phyloP scores from a whole-genome alignment of 352 stramenopile genomes.

The Peronosclerospora sorghi region DNA sequence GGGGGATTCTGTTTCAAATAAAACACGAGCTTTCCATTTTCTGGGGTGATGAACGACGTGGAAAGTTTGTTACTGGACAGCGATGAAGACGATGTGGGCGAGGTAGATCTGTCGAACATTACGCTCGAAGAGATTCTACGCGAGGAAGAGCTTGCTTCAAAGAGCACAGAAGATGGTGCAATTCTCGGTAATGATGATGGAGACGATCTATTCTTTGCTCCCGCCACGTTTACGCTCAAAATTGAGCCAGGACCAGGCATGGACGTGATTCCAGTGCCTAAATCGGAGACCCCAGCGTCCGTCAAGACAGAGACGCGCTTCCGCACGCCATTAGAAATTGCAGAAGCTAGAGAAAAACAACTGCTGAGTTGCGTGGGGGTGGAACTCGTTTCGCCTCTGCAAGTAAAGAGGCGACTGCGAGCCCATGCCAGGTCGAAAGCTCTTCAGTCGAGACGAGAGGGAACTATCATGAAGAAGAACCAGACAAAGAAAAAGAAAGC shows the following conservation, averaged over 20 bases:
- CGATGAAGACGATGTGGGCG: slow-evolving; percentile 54
- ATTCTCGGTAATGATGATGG: slow-evolving; percentile 11
- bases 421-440: slow-evolving; percentile 49
- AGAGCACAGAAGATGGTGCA: slow-evolving; percentile 13
- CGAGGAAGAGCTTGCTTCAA: slow-evolving; percentile 46
- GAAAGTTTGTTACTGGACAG: slow-evolving; percentile 54
- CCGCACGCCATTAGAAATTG: slow-evolving; percentile 60
- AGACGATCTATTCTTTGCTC: slow-evolving; percentile 64
- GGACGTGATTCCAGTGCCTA: slow-evolving; percentile 31
- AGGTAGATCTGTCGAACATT: slow-evolving; percentile 52
- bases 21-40: no score
- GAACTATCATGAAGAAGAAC: slow-evolving; percentile 27
- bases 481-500: slow-evolving; percentile 42
- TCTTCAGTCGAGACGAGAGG: slow-evolving; percentile 27
- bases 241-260: slow-evolving; percentile 59
- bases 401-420: slow-evolving; percentile 70
- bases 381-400: slow-evolving; percentile 68
- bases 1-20: no score
- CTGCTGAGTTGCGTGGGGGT: slow-evolving; percentile 75
- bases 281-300: slow-evolving; percentile 2
- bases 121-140: slow-evolving; percentile 65
- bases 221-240: slow-evolving; percentile 51
- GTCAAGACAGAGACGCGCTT: slow-evolving; percentile 25
- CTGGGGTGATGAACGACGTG: slow-evolving; percentile 28
- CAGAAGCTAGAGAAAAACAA: slow-evolving; percentile 67